A percentile compares a stretch with the other conserved stretches of the same genome.
These are phyloP conservation scores for Lactifluus subvellereus DNA, from an alignment of 768 basidiomycete species.

Conservation along the genomic window DNA sequence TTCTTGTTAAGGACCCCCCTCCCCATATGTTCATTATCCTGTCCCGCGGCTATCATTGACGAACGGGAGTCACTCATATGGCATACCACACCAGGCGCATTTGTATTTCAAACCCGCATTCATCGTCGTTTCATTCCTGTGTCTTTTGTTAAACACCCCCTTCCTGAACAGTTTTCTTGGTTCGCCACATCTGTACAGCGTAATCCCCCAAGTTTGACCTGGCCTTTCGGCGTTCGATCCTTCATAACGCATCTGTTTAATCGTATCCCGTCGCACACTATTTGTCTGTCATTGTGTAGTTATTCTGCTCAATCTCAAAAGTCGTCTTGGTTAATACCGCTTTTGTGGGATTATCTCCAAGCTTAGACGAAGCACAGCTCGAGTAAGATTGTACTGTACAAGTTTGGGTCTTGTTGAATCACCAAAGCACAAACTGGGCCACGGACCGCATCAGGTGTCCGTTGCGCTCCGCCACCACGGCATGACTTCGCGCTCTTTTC, in stretches of 20 bases:
- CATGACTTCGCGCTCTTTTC: conserved; percentile 48
- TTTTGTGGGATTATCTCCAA: not conserved
- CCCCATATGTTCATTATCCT: conserved; percentile 27
- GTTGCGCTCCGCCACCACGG: not conserved
- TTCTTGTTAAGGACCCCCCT: conserved; percentile 20
- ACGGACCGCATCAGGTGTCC: no score
- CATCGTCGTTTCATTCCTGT: conserved; percentile 30
- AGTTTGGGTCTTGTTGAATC: not conserved
- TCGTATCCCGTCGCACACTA: conserved; percentile 57
- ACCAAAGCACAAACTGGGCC: not conserved
- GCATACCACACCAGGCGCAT: conserved; percentile 35
- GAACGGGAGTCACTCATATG: conserved; percentile 31
- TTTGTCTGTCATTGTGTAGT: conserved; percentile 70
- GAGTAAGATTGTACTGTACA: not conserved
- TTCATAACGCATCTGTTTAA: conserved; percentile 49
- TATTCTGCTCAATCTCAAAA: conserved; percentile 39
- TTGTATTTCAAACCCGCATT: conserved; percentile 36
- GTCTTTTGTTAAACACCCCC: conserved; percentile 28
- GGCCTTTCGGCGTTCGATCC: conserved; percentile 28
- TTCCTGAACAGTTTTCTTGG: conserved; percentile 30
- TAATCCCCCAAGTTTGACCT: conserved; percentile 26
- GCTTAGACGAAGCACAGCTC: not conserved
- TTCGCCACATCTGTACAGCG: conserved; percentile 33
- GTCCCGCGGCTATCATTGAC: conserved; percentile 23
- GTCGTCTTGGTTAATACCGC: conserved; percentile 20